These are phyloP conservation scores for Capsicum baccatum DNA, from an alignment of 257 asterid genomes.

Conservation along the genomic window DNA sequence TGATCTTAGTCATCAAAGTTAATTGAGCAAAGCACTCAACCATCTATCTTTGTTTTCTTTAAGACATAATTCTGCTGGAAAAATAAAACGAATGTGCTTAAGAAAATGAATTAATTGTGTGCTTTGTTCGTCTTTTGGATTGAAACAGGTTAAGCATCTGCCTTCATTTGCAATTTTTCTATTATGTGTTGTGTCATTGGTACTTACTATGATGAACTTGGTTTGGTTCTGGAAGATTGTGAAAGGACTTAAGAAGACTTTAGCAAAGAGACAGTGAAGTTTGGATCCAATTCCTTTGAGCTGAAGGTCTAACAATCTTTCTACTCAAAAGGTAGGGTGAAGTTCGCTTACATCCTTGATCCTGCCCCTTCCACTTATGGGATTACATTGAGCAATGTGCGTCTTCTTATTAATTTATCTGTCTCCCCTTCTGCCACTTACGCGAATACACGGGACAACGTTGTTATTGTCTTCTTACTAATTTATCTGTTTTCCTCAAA, in stretches of 20 bases:
- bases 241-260: slow-evolving; percentile 65
- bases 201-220: slow-evolving; percentile 61
- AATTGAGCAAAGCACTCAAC: neutral
- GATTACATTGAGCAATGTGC: no score
- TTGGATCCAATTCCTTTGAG: neutral
- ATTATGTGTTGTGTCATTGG: slow-evolving; percentile 48
- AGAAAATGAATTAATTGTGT: neutral
- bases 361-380: no score
- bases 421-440: no score
- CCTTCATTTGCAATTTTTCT: slow-evolving; percentile 47
- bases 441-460: no score
- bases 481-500: no score
- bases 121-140: neutral
- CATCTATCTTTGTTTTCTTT: neutral
- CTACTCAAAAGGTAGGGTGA: no score
- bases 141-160: slow-evolving; percentile 63
- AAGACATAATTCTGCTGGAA: neutral
- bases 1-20: neutral
- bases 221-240: slow-evolving; percentile 75
- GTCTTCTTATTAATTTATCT: no score
- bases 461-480: no score
- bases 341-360: no score
- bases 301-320: no score
- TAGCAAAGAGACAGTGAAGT: slow-evolving; percentile 59
- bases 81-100: no score